phyloP scores from a whole-genome alignment of 1,139 yeast genomes.

The Candida tunisiensis region DNA sequence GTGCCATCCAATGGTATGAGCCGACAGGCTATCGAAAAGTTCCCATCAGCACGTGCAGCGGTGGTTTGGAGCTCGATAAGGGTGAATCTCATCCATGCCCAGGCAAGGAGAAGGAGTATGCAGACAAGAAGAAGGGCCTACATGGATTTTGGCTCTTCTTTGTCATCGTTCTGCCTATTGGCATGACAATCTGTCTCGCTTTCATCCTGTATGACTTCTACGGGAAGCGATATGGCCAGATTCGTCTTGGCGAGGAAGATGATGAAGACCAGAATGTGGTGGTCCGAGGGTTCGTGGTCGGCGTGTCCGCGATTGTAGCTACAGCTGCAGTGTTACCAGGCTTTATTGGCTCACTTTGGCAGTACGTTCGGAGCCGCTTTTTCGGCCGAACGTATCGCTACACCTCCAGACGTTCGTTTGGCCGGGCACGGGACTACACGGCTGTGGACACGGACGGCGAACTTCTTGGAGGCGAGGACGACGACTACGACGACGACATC shows the following conservation, averaged over 20 bases:
- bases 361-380: constrained; percentile 3
- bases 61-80: constrained; percentile 53
- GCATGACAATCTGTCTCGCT: constrained; percentile 36
- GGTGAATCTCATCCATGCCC: constrained; percentile 60
- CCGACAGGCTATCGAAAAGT: constrained; percentile 72
- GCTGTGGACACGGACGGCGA: constrained; percentile 9
- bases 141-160: constrained; percentile 36
- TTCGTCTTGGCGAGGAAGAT: constrained; percentile 67
- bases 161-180: constrained; percentile 40
- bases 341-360: constrained; percentile 4
- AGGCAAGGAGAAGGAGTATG: constrained; percentile 58
- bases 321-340: constrained; percentile 18
- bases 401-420: constrained; percentile 4
- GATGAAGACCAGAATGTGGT: constrained; percentile 10
- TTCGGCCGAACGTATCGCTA: constrained; percentile 3
- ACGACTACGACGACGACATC: constrained; percentile 3
- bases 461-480: constrained; percentile 5
- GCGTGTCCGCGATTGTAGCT: constrained; percentile 6
- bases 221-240: constrained; percentile 68
- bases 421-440: constrained; percentile 6
- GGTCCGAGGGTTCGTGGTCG: constrained; percentile 9
- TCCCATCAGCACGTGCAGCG: constrained; percentile 58
- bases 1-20: constrained; percentile 48
- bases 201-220: constrained; percentile 76
- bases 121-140: constrained; percentile 36